phyloP scores from a whole-genome alignment of 345 rosid species.

The Gossypium raimondii region DNA sequence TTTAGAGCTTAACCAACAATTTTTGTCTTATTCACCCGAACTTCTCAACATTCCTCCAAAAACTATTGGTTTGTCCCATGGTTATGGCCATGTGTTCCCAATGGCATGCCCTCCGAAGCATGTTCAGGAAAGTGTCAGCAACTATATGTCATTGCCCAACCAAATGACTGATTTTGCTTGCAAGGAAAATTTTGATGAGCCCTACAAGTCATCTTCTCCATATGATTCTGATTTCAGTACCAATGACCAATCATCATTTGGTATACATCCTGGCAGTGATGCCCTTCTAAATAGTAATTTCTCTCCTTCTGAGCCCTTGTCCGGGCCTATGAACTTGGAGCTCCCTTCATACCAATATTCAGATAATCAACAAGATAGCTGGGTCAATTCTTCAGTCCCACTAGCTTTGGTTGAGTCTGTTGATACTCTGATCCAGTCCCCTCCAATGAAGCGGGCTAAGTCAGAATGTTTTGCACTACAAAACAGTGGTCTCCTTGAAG shows the following conservation, averaged over 20 bases:
- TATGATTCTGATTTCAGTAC: conserved; percentile 20
- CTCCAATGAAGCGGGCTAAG: conserved; percentile 29
- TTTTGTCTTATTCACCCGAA: conserved; percentile 28
- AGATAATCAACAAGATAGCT: conserved; percentile 35
- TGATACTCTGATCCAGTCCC: conserved; percentile 39
- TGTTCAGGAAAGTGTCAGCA: conserved; percentile 26
- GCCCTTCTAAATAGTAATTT: conserved; percentile 35
- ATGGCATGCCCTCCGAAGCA: conserved; percentile 33
- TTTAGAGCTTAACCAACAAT: conserved; percentile 32
- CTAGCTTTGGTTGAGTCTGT: conserved; percentile 39
- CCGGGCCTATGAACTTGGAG: conserved; percentile 47
- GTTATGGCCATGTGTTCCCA: conserved; percentile 30
- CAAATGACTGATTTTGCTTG: conserved; percentile 23
- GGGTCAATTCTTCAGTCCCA: conserved; percentile 33
- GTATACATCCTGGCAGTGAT: conserved; percentile 31
- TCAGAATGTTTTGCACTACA: conserved; percentile 32
- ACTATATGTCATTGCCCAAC: conserved; percentile 26
- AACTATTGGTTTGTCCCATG: conserved; percentile 23
- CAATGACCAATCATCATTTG: conserved; percentile 25
- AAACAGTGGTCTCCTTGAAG: conserved; percentile 48
- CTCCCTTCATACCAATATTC: conserved; percentile 74
- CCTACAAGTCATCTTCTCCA: conserved; percentile 21
- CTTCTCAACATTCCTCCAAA: conserved; percentile 32
- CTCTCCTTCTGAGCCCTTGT: conserved; percentile 46
- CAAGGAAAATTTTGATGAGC: conserved; percentile 18